A percentile compares a stretch with the other conserved stretches of the same genome.
Conservation (phyloP, 768 basidiomycete genomes). For the Boletus edulis region DNA sequence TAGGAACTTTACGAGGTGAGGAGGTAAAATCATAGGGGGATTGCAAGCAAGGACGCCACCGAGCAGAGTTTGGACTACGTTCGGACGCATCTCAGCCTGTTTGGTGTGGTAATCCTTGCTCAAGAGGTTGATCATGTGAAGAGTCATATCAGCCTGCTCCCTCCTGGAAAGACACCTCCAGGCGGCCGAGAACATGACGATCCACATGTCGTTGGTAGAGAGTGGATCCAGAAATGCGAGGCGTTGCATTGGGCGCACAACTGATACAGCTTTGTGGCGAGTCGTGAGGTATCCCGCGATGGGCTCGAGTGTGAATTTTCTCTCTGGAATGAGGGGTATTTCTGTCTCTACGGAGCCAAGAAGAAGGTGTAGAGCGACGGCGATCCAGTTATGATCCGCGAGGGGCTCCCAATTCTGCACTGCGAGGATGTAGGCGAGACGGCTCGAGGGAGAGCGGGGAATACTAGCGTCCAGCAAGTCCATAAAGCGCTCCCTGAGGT, state of each 20-base stretch:
- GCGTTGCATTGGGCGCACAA: constrained; percentile 78
- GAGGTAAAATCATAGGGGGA: constrained; percentile 86
- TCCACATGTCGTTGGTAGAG: constrained; percentile 81
- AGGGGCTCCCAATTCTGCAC: constrained; percentile 95
- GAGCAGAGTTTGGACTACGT: constrained; percentile 89
- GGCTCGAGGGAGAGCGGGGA: constrained; percentile 75
- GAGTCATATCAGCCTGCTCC: constrained; percentile 86
- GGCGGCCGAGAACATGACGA: constrained; percentile 78
- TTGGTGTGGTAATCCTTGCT: constrained; percentile 92
- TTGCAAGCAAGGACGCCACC: constrained; percentile 81
- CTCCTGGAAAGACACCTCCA: constrained; percentile 85
- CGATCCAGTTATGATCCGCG: constrained; percentile 92
- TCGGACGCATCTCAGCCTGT: constrained; percentile 86
- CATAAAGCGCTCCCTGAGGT: constrained; percentile 80
- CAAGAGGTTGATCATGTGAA: constrained; percentile 85
- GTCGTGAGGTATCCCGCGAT: constrained; percentile 36
- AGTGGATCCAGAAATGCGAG: constrained; percentile 78
- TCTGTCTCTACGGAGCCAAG: constrained; percentile 67
- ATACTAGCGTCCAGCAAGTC: constrained; percentile 88
- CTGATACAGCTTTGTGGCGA: constrained; percentile 45
- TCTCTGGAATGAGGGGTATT: constrained; percentile 38
- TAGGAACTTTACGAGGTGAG: constrained; percentile 93
- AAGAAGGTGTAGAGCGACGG: constrained; percentile 84
- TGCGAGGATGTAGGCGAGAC: constrained; percentile 86
- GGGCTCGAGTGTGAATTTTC: constrained; percentile 37